Conservation (phyloP, 345 rosid species). For the Dipteronia sinensis region DNA sequence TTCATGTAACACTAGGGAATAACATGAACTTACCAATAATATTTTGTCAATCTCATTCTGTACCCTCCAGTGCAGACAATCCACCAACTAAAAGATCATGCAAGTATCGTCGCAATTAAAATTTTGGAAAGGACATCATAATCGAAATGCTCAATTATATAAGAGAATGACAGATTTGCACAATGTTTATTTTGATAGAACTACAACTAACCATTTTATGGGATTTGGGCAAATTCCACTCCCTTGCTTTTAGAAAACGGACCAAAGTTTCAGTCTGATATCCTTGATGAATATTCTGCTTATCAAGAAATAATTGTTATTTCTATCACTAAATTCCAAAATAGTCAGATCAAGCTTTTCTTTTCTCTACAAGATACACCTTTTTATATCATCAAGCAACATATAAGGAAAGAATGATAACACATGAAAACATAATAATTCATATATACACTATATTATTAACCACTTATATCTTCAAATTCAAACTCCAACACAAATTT, state of each 20-base stretch:
- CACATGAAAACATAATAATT: slow-evolving; percentile 3
- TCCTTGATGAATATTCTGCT: slow-evolving; percentile 78
- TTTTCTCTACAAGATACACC: neutral
- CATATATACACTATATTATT: neutral
- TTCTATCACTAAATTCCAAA: slow-evolving; percentile 5
- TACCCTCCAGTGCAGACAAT: slow-evolving; percentile 84
- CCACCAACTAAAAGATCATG: slow-evolving; percentile 65
- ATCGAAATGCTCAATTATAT: neutral
- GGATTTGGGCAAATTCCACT: slow-evolving; percentile 68
- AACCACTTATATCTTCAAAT: neutral
- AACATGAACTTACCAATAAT: slow-evolving; percentile 57
- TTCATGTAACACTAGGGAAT: slow-evolving; percentile 8
- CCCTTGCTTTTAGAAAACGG: slow-evolving; percentile 80
- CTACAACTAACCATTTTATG: slow-evolving; percentile 64
- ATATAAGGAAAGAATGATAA: neutral
- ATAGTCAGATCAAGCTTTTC: neutral
- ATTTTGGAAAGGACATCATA: neutral
- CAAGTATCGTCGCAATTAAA: slow-evolving; percentile 12
- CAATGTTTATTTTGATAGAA: neutral
- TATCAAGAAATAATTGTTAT: slow-evolving; percentile 10
- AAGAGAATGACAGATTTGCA: neutral
- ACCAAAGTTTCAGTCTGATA: slow-evolving; percentile 53
- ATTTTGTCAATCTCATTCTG: slow-evolving; percentile 83
- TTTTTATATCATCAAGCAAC: neutral
- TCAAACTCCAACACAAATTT: neutral